These are phyloP conservation scores for Lecanicillium sp. DNA, from an alignment of 2,329 filamentous ascomycete genomes.

Conservation along the genomic window DNA sequence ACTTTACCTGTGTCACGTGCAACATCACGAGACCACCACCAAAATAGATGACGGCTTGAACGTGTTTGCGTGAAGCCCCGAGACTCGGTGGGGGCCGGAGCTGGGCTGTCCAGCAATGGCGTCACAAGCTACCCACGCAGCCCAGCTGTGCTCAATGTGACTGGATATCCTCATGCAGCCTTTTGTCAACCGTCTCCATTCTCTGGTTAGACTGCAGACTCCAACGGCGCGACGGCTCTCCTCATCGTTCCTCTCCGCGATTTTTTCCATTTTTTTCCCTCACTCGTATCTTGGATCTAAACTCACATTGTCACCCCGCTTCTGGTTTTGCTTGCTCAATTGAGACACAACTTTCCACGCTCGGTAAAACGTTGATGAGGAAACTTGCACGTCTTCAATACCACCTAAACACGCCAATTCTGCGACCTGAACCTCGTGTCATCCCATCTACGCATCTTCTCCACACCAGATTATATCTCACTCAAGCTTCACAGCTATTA, in stretches of 20 bases:
- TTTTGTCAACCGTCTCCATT: not conserved
- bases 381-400: not conserved
- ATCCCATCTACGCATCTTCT: not conserved
- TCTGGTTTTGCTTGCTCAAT: not conserved
- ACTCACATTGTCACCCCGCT: not conserved
- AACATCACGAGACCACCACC: not conserved
- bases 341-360: no score
- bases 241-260: not conserved
- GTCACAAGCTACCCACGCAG: slow-evolving; percentile 7
- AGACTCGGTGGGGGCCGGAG: not conserved
- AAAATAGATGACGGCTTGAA: not conserved
- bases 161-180: slow-evolving; percentile 2
- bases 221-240: not conserved
- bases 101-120: slow-evolving; percentile 3
- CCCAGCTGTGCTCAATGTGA: not conserved
- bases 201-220: not conserved
- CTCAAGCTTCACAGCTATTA: not conserved
- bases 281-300: not conserved
- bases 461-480: not conserved
- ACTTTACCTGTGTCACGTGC: slow-evolving; percentile 4
- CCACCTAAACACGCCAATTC: not conserved
- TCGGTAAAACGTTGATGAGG: not conserved
- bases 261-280: not conserved
- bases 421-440: not conserved
- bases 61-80: not conserved